Conservation (phyloP, 2,329 filamentous ascomycete genomes). For the Ciborinia camelliae region DNA sequence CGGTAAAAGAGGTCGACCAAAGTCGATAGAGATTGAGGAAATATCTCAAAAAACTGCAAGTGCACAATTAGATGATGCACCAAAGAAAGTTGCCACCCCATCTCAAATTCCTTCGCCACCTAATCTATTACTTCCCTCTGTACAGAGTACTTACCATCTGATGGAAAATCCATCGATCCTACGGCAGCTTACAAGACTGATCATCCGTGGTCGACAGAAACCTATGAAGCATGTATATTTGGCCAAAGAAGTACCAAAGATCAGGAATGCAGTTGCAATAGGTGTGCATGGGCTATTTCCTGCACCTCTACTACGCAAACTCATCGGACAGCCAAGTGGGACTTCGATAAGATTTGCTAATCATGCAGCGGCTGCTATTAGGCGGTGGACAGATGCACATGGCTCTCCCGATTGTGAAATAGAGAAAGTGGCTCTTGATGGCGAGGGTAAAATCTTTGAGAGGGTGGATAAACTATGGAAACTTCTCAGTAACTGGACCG, state of each 20-base stretch:
- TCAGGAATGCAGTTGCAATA: slow-evolving; percentile 86
- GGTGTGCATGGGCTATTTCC: slow-evolving; percentile 95
- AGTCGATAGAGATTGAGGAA: slow-evolving; percentile 30
- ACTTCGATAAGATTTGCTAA: slow-evolving; percentile 93
- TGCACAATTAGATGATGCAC: slow-evolving; percentile 20
- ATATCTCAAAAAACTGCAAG: slow-evolving; percentile 18
- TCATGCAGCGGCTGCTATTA: slow-evolving; percentile 78
- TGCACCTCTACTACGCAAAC: slow-evolving; percentile 77
- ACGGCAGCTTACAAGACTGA: slow-evolving; percentile 59
- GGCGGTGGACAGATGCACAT: slow-evolving; percentile 73
- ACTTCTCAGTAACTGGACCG: slow-evolving; percentile 89
- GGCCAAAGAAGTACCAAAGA: slow-evolving; percentile 62
- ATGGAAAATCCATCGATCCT: slow-evolving; percentile 67
- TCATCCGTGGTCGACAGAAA: slow-evolving; percentile 54
- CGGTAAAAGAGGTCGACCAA: slow-evolving; percentile 29
- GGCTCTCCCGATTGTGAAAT: slow-evolving; percentile 75
- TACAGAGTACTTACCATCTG: slow-evolving; percentile 63
- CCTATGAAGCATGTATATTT: slow-evolving; percentile 70
- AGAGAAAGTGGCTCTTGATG: slow-evolving; percentile 90
- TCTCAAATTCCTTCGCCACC: slow-evolving; percentile 39
- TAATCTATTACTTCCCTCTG: slow-evolving; percentile 68
- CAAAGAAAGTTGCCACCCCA: slow-evolving; percentile 24
- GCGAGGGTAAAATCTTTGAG: slow-evolving; percentile 87
- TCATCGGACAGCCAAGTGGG: slow-evolving; percentile 91
- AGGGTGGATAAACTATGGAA: slow-evolving; percentile 93